Percentiles rank a stretch among this genome's conserved stretches.
Conservation (phyloP, 2,329 filamentous ascomycete genomes). For the Colletotrichum costaricense region DNA sequence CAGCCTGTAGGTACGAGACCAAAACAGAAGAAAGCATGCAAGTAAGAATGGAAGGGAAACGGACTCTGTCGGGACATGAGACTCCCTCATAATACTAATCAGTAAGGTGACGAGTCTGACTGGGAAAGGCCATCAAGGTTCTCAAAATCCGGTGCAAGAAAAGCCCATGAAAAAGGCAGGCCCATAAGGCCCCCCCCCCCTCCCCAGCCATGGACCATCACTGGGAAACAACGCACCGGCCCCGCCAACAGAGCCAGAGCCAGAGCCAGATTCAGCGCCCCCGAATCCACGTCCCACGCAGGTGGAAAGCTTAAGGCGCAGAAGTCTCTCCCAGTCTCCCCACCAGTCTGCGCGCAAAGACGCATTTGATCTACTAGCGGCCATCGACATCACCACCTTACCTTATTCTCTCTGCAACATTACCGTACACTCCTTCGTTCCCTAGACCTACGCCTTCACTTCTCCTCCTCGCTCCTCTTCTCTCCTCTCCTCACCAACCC, state of each 20-base stretch:
- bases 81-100: neutral
- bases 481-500: neutral
- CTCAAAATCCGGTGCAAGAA: neutral
- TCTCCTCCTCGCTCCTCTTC: neutral
- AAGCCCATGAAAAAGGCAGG: constrained; percentile 9
- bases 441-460: constrained; percentile 1
- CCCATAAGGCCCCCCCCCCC: constrained; percentile 1
- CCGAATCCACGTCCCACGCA: constrained; percentile 23
- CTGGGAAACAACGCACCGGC: constrained; percentile 29
- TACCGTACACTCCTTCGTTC: constrained; percentile 2
- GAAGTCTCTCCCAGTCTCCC: constrained; percentile 8
- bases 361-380: constrained; percentile 8
- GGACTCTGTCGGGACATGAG: constrained; percentile 29
- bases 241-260: constrained; percentile 19
- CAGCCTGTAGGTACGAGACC: neutral
- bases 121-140: constrained; percentile 3
- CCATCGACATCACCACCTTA: constrained; percentile 21
- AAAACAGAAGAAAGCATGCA: constrained; percentile 5
- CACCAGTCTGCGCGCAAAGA: constrained; percentile 9
- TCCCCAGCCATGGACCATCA: neutral
- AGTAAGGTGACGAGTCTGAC: constrained; percentile 5
- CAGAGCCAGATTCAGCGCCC: constrained; percentile 11
- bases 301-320: constrained; percentile 32
- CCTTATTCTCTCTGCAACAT: constrained; percentile 6
- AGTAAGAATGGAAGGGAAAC: constrained; percentile 23